Evolutionary conservation across 495 filamentous ascomycete species (phyloP), one percentile per base, ranked within the genome.

Genomic region (Pseudoneurospora amorphoporcata): DNA sequence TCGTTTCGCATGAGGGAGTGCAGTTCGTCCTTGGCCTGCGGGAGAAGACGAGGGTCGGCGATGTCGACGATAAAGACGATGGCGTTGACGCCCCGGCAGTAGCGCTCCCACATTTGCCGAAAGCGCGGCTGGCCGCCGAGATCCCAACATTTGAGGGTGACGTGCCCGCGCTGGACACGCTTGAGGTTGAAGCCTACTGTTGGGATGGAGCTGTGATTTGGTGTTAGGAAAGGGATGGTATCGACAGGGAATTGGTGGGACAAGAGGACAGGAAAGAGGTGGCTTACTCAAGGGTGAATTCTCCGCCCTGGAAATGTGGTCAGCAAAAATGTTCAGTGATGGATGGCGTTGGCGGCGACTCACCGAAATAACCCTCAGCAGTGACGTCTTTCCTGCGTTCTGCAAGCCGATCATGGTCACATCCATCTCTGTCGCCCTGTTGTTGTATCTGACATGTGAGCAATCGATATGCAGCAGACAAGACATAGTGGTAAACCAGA

Each of bases 151-250:
- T 98, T 98, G 80, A 99, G 86, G 73, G 95, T 98, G 79, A 99
- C 95, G 89, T 99, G 95, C 75, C 95, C 95, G 78, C 95, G 95
- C 83, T 98, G 94, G 75, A 99, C 93, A 73, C 92, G 90, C 88
- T 99, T 98, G 88, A 97, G 97, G 83, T 98, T 98, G 86, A 98
- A 98, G 74, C 95, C 95, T 76, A 99, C 95, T 14, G 95, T 99
- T 69, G 95, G 95, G 77, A 99, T 98, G 69, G 95, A 97, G 84
- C 95, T 99, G 84, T 76, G 81, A 37, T 3, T 37, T 73, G 78
- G 75, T 75, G 82, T 86, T 79, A 87, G 84, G 42, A 65, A 47
- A 41, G 71, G 45, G 69, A 47, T 38, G 39, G 43, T 16, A 14
- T 68, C 38, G 69, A n/a, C 45, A 61, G 70, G 32, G 69, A 39